Conservation (phyloP, 192 early-diverging fungal genomes). For the Coemansia sp. region DNA sequence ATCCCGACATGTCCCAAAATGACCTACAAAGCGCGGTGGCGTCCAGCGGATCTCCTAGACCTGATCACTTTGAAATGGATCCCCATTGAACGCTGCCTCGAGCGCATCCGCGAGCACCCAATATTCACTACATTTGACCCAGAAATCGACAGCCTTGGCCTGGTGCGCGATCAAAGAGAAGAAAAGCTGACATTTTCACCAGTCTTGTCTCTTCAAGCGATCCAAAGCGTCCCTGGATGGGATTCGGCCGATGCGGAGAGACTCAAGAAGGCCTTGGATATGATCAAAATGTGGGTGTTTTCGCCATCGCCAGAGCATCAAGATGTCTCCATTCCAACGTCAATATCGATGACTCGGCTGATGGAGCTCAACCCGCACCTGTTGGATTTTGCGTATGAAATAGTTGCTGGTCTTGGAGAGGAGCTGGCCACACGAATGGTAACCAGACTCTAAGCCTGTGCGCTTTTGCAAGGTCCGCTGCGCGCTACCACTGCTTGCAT, state of each 20-base stretch:
- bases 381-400: constrained; percentile 13
- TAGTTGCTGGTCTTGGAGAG: constrained; percentile 24
- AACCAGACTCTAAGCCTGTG: neutral
- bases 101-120: constrained; percentile 34
- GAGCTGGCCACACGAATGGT: constrained; percentile 16
- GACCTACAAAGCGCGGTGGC: constrained; percentile 90
- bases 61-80: constrained; percentile 56
- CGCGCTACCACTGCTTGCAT: too few relatives aligned
- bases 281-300: neutral
- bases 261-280: neutral
- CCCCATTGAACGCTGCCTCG: constrained; percentile 42
- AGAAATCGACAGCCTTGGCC: constrained; percentile 1
- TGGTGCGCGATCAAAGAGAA: constrained; percentile 18
- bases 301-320: neutral
- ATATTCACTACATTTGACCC: constrained; percentile 45
- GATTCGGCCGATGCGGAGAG: neutral
- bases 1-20: constrained; percentile 91
- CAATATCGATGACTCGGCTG: neutral
- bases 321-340: neutral
- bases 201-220: constrained; percentile 5
- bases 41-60: constrained; percentile 81
- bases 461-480: neutral
- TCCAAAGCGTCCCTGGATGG: neutral
- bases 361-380: neutral
- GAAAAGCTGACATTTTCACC: constrained; percentile 12